Evolutionary conservation across 176 grass and related monocot genomes (phyloP).

Genomic region (Olyra latifolia): DNA sequence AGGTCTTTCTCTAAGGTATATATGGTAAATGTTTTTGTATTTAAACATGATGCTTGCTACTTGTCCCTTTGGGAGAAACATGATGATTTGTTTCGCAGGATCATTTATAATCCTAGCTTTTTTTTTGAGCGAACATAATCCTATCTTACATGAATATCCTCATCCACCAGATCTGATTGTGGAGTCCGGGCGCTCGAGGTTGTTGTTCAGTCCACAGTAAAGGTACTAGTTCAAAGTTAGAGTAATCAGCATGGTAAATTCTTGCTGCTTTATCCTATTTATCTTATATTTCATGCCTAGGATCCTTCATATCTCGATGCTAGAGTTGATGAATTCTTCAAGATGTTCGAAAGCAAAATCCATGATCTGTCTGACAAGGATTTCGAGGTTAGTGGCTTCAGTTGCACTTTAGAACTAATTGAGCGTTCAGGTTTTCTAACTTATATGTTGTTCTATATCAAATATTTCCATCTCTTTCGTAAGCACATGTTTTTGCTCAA

Average conservation of each 20-base stretch:
- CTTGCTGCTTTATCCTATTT: conserved; percentile 24
- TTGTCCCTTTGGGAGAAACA: conserved; percentile 6
- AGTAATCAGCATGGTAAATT: background rate
- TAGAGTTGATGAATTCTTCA: conserved; percentile 83
- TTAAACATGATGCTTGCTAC: conserved; percentile 15
- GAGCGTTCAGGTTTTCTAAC: background rate
- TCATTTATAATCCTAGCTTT: conserved; percentile 25
- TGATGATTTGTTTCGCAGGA: background rate
- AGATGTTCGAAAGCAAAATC: conserved; percentile 78
- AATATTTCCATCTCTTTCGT: background rate
- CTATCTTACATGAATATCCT: conserved; percentile 6
- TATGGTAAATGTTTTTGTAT: background rate
- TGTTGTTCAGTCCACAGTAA: conserved; percentile 79
- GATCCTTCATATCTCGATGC: conserved; percentile 72
- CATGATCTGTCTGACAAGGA: conserved; percentile 76
- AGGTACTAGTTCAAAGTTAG: conserved; percentile 47
- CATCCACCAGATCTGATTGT: conserved; percentile 52
- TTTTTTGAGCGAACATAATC: background rate
- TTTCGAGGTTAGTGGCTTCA: conserved; percentile 63
- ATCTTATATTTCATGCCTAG: conserved; percentile 40
- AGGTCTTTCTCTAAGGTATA: conserved; percentile 79
- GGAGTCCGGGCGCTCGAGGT: conserved; percentile 70
- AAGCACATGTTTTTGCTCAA: background rate
- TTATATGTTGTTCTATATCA: background rate
- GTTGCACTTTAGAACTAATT: background rate